Conservation (phyloP, 208 protist species). For the Phytomonas francai region DNA sequence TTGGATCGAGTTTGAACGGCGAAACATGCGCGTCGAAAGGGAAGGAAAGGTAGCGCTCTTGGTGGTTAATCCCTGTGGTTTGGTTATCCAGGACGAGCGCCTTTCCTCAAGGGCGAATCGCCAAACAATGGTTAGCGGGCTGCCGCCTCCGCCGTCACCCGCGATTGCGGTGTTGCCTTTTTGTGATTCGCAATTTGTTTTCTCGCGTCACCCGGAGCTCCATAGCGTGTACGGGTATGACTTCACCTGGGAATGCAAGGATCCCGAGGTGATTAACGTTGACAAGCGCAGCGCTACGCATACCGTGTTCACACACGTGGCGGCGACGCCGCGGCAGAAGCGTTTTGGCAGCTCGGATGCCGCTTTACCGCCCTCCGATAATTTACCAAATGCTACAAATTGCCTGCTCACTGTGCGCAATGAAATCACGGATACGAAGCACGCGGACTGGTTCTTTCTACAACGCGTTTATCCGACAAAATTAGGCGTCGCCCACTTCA, state of each 20-base stretch:
- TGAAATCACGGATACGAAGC: constrained; percentile 44
- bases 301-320: constrained; percentile 39
- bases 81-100: constrained; percentile 33
- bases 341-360: not conserved
- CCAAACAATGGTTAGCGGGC: too few species aligned
- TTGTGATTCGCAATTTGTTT: constrained; percentile 56
- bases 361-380: not conserved
- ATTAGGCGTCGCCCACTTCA: constrained; percentile 22
- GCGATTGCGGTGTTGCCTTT: constrained; percentile 65
- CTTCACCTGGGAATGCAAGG: constrained; percentile 50
- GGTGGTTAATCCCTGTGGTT: constrained; percentile 42
- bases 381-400: constrained; percentile 21
- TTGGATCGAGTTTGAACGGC: constrained; percentile 37
- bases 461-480: constrained; percentile 52
- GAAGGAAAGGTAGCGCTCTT: constrained; percentile 37
- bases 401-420: constrained; percentile 63
- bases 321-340: constrained; percentile 12
- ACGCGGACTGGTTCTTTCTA: constrained; percentile 51
- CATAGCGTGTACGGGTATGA: constrained; percentile 54
- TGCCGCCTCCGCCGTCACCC: constrained; percentile 27
- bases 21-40: constrained; percentile 52
- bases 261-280: constrained; percentile 21
- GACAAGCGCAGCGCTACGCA: constrained; percentile 36
- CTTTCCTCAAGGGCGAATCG: too few species aligned
- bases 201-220: constrained; percentile 68